Conservation (phyloP, 1,139 yeast genomes). For the Blastobotrys buckinghamii region DNA sequence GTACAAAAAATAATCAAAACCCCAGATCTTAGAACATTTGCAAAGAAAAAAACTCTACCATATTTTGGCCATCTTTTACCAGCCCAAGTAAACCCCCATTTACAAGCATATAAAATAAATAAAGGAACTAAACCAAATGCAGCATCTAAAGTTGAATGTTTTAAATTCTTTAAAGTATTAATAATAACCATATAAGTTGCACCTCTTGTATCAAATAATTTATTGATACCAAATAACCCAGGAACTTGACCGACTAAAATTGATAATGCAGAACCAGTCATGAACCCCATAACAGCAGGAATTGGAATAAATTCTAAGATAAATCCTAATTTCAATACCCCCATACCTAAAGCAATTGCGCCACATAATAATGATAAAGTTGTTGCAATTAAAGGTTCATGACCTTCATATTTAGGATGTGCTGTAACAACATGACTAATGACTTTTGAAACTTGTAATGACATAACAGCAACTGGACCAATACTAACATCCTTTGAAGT, state of each 20-base stretch:
- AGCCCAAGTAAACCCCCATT: constrained; percentile 47
- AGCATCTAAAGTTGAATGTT: constrained; percentile 65
- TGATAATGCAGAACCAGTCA: constrained; percentile 88
- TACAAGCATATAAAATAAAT: constrained; percentile 63
- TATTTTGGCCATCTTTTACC: constrained; percentile 62
- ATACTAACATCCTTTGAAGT: constrained; percentile 93
- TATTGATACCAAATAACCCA: constrained; percentile 67
- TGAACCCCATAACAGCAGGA: constrained; percentile 92
- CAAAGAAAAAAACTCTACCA: constrained; percentile 56
- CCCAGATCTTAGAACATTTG: constrained; percentile 74
- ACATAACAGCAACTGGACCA: constrained; percentile 98
- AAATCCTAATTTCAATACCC: constrained; percentile 79
- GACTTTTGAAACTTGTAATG: constrained; percentile 76
- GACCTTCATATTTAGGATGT: constrained; percentile 38
- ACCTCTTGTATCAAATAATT: constrained; percentile 61
- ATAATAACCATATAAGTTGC: constrained; percentile 67
- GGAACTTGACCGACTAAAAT: constrained; percentile 86
- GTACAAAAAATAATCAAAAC: constrained; percentile 75
- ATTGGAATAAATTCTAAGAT: constrained; percentile 81
- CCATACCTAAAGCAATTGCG: constrained; percentile 74
- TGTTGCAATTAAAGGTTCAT: constrained; percentile 54
- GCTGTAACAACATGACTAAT: constrained; percentile 55
- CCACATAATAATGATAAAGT: constrained; percentile 78
- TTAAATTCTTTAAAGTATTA: constrained; percentile 64
- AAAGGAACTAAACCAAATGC: constrained; percentile 82